Conservation (phyloP, 140 eudicot species). For the Ambrosia hybrid region DNA sequence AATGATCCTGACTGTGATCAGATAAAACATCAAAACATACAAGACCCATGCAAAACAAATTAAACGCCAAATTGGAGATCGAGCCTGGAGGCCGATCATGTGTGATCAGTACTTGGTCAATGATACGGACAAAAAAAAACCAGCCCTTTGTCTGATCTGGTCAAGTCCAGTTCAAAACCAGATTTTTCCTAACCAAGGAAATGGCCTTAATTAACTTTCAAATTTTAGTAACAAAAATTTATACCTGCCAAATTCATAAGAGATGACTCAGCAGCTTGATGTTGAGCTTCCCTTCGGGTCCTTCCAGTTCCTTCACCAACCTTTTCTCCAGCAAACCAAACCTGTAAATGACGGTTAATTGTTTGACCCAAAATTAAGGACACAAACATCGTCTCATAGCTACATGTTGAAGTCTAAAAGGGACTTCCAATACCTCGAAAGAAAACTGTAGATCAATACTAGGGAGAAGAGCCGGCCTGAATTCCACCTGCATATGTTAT, state of each 20-base stretch:
- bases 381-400: conserved; percentile 7
- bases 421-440: conserved; percentile 53
- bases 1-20: background rate
- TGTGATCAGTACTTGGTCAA: background rate
- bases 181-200: too few species aligned
- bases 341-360: conserved; percentile 41
- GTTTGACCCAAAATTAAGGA: conserved; percentile 1
- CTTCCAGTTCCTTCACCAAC: conserved; percentile 72
- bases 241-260: conserved; percentile 86
- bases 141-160: background rate
- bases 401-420: conserved; percentile 10
- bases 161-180: background rate
- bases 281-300: conserved; percentile 87
- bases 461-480: conserved; percentile 56
- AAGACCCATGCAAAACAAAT: background rate
- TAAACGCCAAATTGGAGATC: background rate
- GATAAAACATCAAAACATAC: background rate
- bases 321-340: conserved; percentile 84
- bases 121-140: background rate
- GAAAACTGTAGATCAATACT: conserved; percentile 58
- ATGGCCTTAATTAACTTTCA: background rate
- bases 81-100: background rate
- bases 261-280: conserved; percentile 72
- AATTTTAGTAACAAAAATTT: background rate
- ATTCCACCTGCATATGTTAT: conserved; percentile 64